A percentile compares a stretch with the other conserved stretches of the same genome.
These are phyloP conservation scores for Verticillium isaacii DNA, from an alignment of 2,329 filamentous ascomycete species.

Conservation along the genomic window DNA sequence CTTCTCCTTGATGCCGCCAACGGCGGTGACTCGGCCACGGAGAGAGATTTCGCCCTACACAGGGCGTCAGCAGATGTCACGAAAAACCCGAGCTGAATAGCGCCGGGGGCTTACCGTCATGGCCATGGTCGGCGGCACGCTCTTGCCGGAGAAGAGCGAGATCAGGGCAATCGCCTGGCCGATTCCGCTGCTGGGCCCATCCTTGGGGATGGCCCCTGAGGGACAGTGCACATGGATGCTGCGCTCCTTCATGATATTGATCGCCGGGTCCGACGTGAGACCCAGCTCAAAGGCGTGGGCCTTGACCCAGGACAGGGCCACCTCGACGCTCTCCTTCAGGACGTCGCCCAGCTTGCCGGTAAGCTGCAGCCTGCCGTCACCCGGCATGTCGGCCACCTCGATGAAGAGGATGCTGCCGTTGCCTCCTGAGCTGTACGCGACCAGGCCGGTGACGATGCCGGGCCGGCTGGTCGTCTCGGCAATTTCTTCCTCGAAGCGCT, in stretches of 20 bases:
- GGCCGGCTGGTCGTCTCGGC: conserved; percentile 79
- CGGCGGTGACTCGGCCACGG: conserved; percentile 83
- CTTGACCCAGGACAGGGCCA: conserved; percentile 95
- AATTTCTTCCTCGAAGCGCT: conserved; percentile 93
- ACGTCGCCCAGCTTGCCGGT: conserved; percentile 96
- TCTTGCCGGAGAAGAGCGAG: conserved; percentile 78
- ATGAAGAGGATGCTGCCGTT: conserved; percentile 98
- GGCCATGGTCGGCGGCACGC: conserved; percentile 85
- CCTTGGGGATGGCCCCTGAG: conserved; percentile 90
- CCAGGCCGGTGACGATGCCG: conserved; percentile 91
- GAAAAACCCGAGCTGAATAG: neutral
- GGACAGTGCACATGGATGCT: conserved; percentile 96
- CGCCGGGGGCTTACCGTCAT: conserved; percentile 67
- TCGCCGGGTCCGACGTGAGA: conserved; percentile 70
- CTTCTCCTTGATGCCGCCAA: conserved; percentile 98
- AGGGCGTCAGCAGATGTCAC: conserved; percentile 8
- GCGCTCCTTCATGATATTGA: conserved; percentile 94
- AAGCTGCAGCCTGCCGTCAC: conserved; percentile 84
- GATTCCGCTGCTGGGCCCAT: conserved; percentile 80
- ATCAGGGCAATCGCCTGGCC: conserved; percentile 93
- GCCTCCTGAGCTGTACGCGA: conserved; percentile 87
- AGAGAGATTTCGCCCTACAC: conserved; percentile 66
- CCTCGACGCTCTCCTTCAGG: conserved; percentile 93
- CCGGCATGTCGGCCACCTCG: conserved; percentile 96
- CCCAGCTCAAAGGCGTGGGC: conserved; percentile 90